Base-by-base conservation (phyloP, 2,329 filamentous ascomycete genomes). In the Fusarium penzigii region DNA sequence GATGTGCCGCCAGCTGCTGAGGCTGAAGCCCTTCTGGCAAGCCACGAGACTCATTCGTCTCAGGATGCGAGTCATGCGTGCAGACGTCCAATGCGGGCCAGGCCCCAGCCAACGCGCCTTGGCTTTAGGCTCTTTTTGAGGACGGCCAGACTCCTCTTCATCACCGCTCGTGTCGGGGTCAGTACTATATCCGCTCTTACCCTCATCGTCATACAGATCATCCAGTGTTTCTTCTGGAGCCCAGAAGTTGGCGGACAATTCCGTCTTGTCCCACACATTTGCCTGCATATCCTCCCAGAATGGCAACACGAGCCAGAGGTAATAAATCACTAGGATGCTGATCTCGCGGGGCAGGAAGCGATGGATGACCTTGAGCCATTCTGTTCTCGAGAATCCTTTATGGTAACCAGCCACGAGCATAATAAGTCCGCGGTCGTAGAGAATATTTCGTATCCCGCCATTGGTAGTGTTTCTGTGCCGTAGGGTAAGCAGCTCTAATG, bases 1-100 rank as follows among this genome's bases (percentile, higher is more conserved):
- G 5, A 46, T 12, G 42, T 51, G 3, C 17, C 48, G 46, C 14
- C 7, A 51, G 38, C 39, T 51, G 13, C 29, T 51, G 20, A 51
- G 46, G 17, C 17, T 49, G 2, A 49, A n/a, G 20, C 41, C 25
- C 14, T 20, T 20, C 12, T 49, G 6, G 10, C 11, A 49, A 5
- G 41, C 20, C 25, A 32, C 0, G 1, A 44, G 13, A 36, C 48
- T 49, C 3, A 49, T 44, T 41, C 12, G 6, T 32, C 6, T 6
- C n/a, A 51, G 17, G 7, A 51, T 51, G 5, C 4, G 6, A 9
- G 43, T 46, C 9, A 51, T 51, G 11, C 8, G 6, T 45, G 3
- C 5, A 14, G 17, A 51, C 40, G 11, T 51, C 29, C 12, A 51
- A 42, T 51, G 5, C 20, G 3, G 38, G 29, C 48, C 9, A 0